Percentiles rank a stretch among this genome's conserved stretches.
Conservation (phyloP, 192 early-diverging fungal genomes). For the Phlyctochytrium bullatum region DNA sequence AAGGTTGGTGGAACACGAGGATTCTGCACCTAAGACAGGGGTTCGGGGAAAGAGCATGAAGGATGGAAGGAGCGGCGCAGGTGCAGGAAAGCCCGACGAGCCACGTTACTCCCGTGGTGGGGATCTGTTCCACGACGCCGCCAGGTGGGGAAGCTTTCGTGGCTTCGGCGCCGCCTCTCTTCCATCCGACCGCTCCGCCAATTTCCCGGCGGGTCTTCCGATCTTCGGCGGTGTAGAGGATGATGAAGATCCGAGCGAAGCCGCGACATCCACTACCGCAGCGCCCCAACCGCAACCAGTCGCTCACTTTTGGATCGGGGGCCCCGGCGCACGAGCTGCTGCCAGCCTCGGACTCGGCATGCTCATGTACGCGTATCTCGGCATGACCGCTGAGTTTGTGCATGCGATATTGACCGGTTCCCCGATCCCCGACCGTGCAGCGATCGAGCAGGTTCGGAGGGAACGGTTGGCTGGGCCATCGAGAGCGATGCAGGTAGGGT, state of each 20-base stretch:
- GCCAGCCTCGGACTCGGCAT: background rate
- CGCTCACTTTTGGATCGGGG: background rate
- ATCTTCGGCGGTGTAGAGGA: too few relatives aligned
- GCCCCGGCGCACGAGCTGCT: background rate
- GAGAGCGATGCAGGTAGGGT: too few relatives aligned
- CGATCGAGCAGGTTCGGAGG: background rate
- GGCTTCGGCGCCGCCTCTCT: background rate
- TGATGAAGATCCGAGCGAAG: background rate
- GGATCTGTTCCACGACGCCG: background rate
- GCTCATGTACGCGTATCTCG: constrained; percentile 2
- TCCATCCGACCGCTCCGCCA: too few relatives aligned
- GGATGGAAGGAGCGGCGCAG: too few relatives aligned
- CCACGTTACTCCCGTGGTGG: too few relatives aligned
- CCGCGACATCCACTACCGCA: background rate
- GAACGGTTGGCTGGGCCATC: too few relatives aligned
- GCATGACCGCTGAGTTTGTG: background rate
- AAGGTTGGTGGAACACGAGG: background rate
- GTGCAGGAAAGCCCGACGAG: too few relatives aligned
- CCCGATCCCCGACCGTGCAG: background rate
- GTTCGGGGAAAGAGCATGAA: too few relatives aligned
- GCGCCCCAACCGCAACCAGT: background rate
- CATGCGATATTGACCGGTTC: background rate
- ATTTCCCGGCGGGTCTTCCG: too few relatives aligned
- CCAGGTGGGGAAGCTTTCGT: background rate
- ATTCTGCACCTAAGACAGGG: background rate